A percentile compares a stretch with the other conserved stretches of the same genome.
These are phyloP conservation scores for Boletellus ananas DNA, from an alignment of 768 basidiomycete genomes.

Conservation along the genomic window DNA sequence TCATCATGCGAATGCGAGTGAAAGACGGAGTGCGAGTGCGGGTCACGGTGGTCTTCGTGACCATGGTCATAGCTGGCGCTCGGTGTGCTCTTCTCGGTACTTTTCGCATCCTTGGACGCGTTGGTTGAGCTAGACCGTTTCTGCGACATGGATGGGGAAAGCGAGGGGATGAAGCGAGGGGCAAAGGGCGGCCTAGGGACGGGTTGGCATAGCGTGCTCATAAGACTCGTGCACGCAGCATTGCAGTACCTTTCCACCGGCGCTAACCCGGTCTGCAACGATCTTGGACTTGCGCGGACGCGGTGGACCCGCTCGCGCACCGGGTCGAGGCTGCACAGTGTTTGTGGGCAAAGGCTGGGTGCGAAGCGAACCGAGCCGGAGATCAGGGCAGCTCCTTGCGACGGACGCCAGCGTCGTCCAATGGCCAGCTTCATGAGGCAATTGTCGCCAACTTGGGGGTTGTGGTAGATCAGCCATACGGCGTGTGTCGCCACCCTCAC, in stretches of 20 bases:
- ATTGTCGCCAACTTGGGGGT: neutral
- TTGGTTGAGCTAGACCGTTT: constrained; percentile 17
- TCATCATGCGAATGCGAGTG: constrained; percentile 66
- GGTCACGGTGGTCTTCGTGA: constrained; percentile 41
- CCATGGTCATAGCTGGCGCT: constrained; percentile 35
- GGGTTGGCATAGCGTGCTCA: constrained; percentile 9
- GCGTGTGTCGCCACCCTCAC: neutral
- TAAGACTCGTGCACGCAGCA: neutral
- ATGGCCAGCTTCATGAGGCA: constrained; percentile 17
- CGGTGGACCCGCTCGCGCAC: neutral
- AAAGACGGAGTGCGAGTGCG: constrained; percentile 60
- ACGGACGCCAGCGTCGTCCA: constrained; percentile 11
- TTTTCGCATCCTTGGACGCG: constrained; percentile 26
- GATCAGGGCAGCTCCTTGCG: constrained; percentile 9
- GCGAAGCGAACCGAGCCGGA: constrained; percentile 10
- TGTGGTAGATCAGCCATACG: constrained; percentile 10
- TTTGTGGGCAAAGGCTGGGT: neutral
- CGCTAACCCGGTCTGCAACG: neutral
- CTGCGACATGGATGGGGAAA: constrained; percentile 19
- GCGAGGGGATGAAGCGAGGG: neutral
- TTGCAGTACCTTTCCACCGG: constrained; percentile 12
- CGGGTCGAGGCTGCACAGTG: neutral
- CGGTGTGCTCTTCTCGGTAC: constrained; percentile 9
- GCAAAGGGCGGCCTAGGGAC: constrained; percentile 12
- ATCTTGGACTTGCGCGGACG: neutral